These are phyloP conservation scores for Aspergillus costaricaensis DNA, from an alignment of 2,329 filamentous ascomycete genomes.

Conservation along the genomic window DNA sequence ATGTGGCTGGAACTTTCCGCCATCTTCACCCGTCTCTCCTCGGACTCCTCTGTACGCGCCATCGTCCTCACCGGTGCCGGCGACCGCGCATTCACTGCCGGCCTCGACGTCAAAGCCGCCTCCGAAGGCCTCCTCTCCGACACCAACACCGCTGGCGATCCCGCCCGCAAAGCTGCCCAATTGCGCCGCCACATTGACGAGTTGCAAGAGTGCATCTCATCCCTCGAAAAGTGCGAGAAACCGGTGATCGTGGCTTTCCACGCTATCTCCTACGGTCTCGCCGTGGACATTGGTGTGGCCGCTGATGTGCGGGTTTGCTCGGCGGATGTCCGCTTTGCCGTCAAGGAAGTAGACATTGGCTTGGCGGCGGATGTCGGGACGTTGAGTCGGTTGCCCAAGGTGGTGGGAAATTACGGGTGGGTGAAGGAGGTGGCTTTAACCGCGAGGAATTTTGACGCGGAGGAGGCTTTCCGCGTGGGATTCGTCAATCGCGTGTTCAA, in stretches of 20 bases:
- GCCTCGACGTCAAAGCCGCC: constrained; percentile 78
- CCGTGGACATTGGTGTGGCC: constrained; percentile 62
- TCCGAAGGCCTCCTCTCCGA: constrained; percentile 54
- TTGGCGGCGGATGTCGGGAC: constrained; percentile 53
- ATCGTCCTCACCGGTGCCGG: constrained; percentile 81
- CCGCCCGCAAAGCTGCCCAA: constrained; percentile 63
- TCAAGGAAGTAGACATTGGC: constrained; percentile 55
- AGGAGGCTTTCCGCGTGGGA: constrained; percentile 48
- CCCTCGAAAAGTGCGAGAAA: constrained; percentile 86
- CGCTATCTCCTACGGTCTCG: constrained; percentile 74
- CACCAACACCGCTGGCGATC: constrained; percentile 49
- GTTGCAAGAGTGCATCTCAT: constrained; percentile 77
- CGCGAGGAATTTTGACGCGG: constrained; percentile 46
- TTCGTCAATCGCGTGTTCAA: constrained; percentile 46
- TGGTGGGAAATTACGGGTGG: constrained; percentile 49
- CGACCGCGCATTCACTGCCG: constrained; percentile 79
- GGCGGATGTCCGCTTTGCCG: constrained; percentile 39
- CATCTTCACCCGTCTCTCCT: constrained; percentile 72
- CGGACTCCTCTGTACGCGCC: constrained; percentile 70
- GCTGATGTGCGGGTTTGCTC: constrained; percentile 48
- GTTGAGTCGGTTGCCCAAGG: constrained; percentile 49
- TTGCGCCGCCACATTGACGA: constrained; percentile 71
- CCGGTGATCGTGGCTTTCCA: constrained; percentile 83
- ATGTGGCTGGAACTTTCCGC: constrained; percentile 83
- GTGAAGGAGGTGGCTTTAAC: constrained; percentile 52